Base-by-base conservation (phyloP, 1,284 basidiomycete genomes). In the Ustilago cynodontis region DNA sequence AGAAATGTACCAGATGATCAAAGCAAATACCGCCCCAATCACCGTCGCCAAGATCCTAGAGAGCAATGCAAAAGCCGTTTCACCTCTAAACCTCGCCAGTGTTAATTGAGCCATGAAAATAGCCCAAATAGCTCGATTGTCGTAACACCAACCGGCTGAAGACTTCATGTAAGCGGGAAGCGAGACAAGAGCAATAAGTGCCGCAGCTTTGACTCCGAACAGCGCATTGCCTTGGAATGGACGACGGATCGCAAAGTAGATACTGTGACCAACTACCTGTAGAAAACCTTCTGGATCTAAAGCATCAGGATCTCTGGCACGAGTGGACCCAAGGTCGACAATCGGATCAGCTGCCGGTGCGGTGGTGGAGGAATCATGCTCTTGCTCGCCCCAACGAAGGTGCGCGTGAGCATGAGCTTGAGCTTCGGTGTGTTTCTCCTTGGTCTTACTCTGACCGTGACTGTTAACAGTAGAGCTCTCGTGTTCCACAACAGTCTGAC, bases 121-220 rank as follows among this genome's bases (percentile, higher is more conserved):
- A 29, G 77, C 79, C 84, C 84, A 85, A 31, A 85, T 72, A 0
- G 82, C 79, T 1, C 82, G 77, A 18, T 86, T 73, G 13, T 70
- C 54, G 54, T 86, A 85, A 35, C 81, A 81, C 65, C 83, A 86
- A 13, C 59, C 78, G 0, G 80, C 66, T 10, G 81, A 78, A 1
- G 60, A 59, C 53, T 66, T 73, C 33, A 83, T 55, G 43, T 62
- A 83, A 13, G 79, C 65, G 5, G 83, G 83, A 1, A 82, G 71
- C 1, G 82, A 77, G 50, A 68, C 45, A 49, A 47, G 50, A 88
- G 90, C 88, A 43, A 91, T 90, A 54, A 95, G 83, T 10, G 91
- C 73, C 0, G 90, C 93, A 0, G 92, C 93, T 86, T 96, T 96
- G 74, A 94, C 60, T 0, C 92, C 92, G 74, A 91, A 95, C 65